phyloP scores from a whole-genome alignment of 441 rosid genomes.

The Isatis lusitanica region DNA sequence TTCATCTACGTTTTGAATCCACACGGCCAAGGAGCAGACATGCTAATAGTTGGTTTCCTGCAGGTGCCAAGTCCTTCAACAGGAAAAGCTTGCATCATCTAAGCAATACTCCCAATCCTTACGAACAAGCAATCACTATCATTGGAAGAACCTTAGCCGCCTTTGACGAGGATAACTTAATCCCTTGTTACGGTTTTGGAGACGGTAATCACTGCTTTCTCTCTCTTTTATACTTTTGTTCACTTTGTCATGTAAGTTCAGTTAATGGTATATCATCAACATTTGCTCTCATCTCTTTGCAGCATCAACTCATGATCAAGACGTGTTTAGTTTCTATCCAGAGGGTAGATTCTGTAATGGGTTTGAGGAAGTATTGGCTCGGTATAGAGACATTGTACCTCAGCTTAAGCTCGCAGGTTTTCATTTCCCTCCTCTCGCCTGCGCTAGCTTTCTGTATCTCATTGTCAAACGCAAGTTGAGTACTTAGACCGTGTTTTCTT shows the following conservation, averaged over 20 bases:
- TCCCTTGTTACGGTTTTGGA: constrained; percentile 81
- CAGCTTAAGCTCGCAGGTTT: constrained; percentile 75
- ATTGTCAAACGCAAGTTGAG: constrained; percentile 10
- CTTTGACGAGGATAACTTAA: constrained; percentile 76
- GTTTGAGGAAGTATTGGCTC: constrained; percentile 66
- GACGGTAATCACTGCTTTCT: constrained; percentile 47
- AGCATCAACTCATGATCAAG: constrained; percentile 84
- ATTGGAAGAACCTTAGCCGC: constrained; percentile 66
- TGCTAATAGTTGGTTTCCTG: constrained; percentile 17
- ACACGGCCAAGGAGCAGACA: background rate
- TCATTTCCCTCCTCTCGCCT: constrained; percentile 19
- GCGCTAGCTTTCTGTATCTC: background rate
- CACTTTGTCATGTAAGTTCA: background rate
- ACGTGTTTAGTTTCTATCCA: constrained; percentile 68
- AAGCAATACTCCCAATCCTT: constrained; percentile 58
- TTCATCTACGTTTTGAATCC: background rate
- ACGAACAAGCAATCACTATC: constrained; percentile 73
- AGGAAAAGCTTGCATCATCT: constrained; percentile 67
- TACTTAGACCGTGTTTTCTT: background rate
- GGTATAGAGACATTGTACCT: constrained; percentile 65
- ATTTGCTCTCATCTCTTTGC: constrained; percentile 28
- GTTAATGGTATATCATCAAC: background rate
- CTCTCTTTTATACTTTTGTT: background rate
- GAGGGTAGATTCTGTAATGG: constrained; percentile 60
- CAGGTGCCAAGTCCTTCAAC: constrained; percentile 62